These are phyloP conservation scores for Fusarium sacchari DNA, from an alignment of 2,329 filamentous ascomycete genomes.

Conservation along the genomic window DNA sequence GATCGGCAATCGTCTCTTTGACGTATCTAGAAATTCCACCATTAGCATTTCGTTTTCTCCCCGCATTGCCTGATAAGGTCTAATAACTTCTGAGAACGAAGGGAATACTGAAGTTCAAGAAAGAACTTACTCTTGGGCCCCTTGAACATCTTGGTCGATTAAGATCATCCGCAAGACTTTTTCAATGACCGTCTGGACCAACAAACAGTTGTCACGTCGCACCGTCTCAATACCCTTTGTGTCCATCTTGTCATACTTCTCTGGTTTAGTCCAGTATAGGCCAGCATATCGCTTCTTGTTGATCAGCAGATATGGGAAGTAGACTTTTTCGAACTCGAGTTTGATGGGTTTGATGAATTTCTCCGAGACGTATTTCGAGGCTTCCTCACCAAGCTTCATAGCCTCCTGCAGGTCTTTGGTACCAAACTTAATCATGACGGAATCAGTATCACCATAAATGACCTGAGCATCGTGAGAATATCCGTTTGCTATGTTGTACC, in stretches of 20 bases:
- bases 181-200: constrained; percentile 97
- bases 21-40: constrained; percentile 75
- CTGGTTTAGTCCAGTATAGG: constrained; percentile 94
- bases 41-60: constrained; percentile 45
- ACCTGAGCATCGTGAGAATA: constrained; percentile 95
- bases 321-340: constrained; percentile 98
- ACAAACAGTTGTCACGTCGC: constrained; percentile 91
- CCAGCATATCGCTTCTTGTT: constrained; percentile 99
- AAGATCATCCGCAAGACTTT: constrained; percentile 95
- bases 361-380: constrained; percentile 84
- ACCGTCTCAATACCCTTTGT: constrained; percentile 99
- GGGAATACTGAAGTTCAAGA: constrained; percentile 8
- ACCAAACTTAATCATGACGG: constrained; percentile 99
- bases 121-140: constrained; percentile 85
- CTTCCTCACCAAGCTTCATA: constrained; percentile 96
- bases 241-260: constrained; percentile 99
- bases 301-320: constrained; percentile 97
- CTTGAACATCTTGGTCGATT: constrained; percentile 89
- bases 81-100: constrained; percentile 2
- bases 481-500: constrained; percentile 92
- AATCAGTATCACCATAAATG: constrained; percentile 99
- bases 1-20: constrained; percentile 92
- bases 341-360: constrained; percentile 99
- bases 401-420: constrained; percentile 85
- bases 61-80: constrained; percentile 3